phyloP scores from a whole-genome alignment of 805 yeast genomes.

The Candida multigemmis region DNA sequence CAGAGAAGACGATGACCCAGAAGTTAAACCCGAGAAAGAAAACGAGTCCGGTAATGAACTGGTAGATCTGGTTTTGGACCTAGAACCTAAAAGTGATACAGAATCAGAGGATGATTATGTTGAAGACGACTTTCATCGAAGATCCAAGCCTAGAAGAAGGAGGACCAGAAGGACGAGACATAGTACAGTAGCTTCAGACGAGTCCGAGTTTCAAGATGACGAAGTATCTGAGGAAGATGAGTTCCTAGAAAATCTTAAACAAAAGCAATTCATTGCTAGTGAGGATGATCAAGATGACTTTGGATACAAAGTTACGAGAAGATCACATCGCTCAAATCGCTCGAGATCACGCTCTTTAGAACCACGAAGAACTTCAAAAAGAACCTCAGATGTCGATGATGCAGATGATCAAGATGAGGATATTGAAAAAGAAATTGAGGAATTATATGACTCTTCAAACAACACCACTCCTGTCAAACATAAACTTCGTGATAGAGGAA shows the following conservation, averaged over 20 bases:
- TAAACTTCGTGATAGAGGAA: slow-evolving; percentile 40
- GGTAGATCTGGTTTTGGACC: slow-evolving; percentile 5
- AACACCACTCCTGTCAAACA: slow-evolving; percentile 37
- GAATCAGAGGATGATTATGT: slow-evolving; percentile 13
- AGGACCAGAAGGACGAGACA: slow-evolving; percentile 4
- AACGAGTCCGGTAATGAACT: slow-evolving; percentile 5
- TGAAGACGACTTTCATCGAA: slow-evolving; percentile 7
- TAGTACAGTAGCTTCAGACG: slow-evolving; percentile 2
- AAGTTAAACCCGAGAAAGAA: neutral
- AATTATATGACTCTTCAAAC: slow-evolving; percentile 47
- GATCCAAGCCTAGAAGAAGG: slow-evolving; percentile 4
- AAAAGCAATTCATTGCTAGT: slow-evolving; percentile 25
- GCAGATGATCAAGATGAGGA: slow-evolving; percentile 26
- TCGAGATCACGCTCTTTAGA: no score
- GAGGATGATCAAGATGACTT: slow-evolving; percentile 19
- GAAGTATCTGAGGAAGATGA: slow-evolving; percentile 8
- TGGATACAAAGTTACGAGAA: no score
- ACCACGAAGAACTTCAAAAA: no score
- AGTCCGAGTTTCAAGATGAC: slow-evolving; percentile 7
- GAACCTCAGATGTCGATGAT: slow-evolving; percentile 6
- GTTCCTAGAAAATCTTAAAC: slow-evolving; percentile 20
- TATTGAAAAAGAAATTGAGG: slow-evolving; percentile 58
- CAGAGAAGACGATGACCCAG: slow-evolving; percentile 7
- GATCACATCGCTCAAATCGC: no score
- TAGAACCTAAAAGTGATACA: slow-evolving; percentile 7